Percentiles rank a stretch among this genome's conserved stretches.
phyloP scores from a whole-genome alignment of 1,284 basidiomycete species.

The Cryptococcus sp. region DNA sequence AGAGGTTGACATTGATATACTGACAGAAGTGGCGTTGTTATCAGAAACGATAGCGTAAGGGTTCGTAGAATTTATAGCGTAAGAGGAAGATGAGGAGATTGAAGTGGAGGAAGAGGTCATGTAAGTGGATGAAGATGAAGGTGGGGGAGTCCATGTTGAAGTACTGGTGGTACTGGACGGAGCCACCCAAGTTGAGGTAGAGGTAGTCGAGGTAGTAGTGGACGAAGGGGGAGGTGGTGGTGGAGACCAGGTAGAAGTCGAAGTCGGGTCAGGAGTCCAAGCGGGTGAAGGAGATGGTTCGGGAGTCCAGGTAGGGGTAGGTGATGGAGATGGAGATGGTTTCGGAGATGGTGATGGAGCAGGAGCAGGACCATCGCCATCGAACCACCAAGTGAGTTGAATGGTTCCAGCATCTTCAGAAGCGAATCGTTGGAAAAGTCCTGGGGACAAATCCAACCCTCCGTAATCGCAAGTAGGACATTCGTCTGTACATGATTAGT shows the following conservation, averaged over 20 bases:
- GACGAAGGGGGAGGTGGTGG: constrained; percentile 7
- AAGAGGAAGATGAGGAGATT: constrained; percentile 1
- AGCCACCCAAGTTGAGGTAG: constrained; percentile 10
- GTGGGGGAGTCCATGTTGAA: background rate
- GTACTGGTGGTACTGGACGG: constrained; percentile 1
- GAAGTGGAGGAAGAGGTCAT: constrained; percentile 1
- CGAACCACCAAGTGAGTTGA: constrained; percentile 49
- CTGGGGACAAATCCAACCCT: constrained; percentile 53
- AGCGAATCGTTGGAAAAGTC: constrained; percentile 53
- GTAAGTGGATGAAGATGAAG: constrained; percentile 1
- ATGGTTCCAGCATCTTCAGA: constrained; percentile 42
- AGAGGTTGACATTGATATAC: constrained; percentile 1
- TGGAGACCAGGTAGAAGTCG: constrained; percentile 2
- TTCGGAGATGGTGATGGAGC: background rate
- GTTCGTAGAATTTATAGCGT: constrained; percentile 1
- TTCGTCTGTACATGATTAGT: constrained; percentile 15
- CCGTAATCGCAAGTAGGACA: constrained; percentile 38
- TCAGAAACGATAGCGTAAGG: background rate
- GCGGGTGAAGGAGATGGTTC: background rate
- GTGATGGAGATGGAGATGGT: background rate
- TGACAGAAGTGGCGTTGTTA: background rate
- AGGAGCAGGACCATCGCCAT: constrained; percentile 11
- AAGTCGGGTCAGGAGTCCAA: background rate
- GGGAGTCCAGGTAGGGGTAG: constrained; percentile 1
- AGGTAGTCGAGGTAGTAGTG: constrained; percentile 7